Conservation (phyloP, 202 grass and related monocot genomes). For the Saccharum hybrid region DNA sequence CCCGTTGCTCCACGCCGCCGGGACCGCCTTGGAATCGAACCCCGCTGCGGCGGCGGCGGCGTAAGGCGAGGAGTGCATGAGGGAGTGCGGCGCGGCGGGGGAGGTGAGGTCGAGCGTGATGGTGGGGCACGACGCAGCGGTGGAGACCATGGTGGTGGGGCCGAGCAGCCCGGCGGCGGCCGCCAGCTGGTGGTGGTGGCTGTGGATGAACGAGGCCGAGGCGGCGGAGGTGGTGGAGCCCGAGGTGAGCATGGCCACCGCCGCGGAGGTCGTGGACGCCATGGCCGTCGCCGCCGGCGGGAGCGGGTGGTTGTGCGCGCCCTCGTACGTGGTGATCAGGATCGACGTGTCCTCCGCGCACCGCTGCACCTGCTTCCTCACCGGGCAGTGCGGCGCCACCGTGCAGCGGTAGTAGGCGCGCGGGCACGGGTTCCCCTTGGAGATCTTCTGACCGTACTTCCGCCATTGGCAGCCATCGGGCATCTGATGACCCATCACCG, state of each 20-base stretch:
- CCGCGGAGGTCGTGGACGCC: slow-evolving; percentile 72
- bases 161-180: slow-evolving; percentile 36
- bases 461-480: slow-evolving; percentile 98
- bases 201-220: slow-evolving; percentile 1
- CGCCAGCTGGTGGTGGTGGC: slow-evolving; percentile 21
- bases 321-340: slow-evolving; percentile 80
- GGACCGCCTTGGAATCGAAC: slow-evolving; percentile 55
- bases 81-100: slow-evolving; percentile 29
- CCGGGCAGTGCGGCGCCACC: slow-evolving; percentile 69
- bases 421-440: slow-evolving; percentile 91
- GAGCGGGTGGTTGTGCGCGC: slow-evolving; percentile 69
- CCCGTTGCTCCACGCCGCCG: slow-evolving; percentile 64
- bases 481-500: slow-evolving; percentile 58
- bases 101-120: slow-evolving; percentile 71
- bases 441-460: slow-evolving; percentile 96
- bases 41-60: slow-evolving; percentile 54
- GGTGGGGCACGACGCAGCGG: slow-evolving; percentile 66
- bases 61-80: slow-evolving; percentile 57
- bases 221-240: slow-evolving; percentile 59
- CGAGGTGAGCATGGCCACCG: slow-evolving; percentile 70
- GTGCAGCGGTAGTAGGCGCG: slow-evolving; percentile 97
- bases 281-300: slow-evolving; percentile 66
- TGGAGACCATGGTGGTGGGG: slow-evolving; percentile 50
- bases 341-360: slow-evolving; percentile 73
- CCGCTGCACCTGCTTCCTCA: slow-evolving; percentile 90